Evolutionary conservation across 768 basidiomycete species (phyloP).

Genomic region (Tephrocybe sp.): DNA sequence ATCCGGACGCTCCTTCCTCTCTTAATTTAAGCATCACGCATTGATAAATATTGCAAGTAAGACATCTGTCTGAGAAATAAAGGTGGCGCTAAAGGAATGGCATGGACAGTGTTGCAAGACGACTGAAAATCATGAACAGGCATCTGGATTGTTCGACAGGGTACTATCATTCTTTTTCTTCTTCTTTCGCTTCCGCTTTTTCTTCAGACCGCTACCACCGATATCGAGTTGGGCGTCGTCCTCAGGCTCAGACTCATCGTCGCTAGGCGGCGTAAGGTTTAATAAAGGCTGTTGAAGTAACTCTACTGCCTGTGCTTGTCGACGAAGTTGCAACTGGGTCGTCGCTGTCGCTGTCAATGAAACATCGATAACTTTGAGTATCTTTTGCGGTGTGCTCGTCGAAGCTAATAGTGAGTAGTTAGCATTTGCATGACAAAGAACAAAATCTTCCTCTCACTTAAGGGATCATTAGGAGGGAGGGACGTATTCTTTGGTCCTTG

Average conservation of each 20-base stretch:
- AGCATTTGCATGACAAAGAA: neutral
- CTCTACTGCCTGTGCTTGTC: conserved; percentile 17
- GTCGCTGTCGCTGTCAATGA: conserved; percentile 14
- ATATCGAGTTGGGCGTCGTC: conserved; percentile 10
- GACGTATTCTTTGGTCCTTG: neutral
- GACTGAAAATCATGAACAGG: too few species aligned
- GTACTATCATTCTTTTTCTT: neutral
- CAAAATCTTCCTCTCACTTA: neutral
- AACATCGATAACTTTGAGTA: conserved; percentile 13
- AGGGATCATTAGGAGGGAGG: neutral
- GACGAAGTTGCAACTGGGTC: conserved; percentile 7
- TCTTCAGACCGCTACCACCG: conserved; percentile 35
- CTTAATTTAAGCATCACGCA: too few species aligned
- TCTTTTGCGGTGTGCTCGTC: conserved; percentile 1
- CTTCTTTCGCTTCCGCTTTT: conserved; percentile 55
- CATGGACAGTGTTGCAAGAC: too few species aligned
- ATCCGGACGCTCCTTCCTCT: too few species aligned
- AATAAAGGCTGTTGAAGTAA: conserved; percentile 42
- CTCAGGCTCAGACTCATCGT: conserved; percentile 30
- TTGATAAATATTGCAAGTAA: too few species aligned
- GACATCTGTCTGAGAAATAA: too few species aligned
- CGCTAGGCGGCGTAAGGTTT: conserved; percentile 47
- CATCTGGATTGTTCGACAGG: neutral
- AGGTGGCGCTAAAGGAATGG: too few species aligned
- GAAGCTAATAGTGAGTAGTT: neutral